Evolutionary conservation across 2,329 filamentous ascomycete genomes (phyloP).

Genomic region (Acrocalymma vagum): DNA sequence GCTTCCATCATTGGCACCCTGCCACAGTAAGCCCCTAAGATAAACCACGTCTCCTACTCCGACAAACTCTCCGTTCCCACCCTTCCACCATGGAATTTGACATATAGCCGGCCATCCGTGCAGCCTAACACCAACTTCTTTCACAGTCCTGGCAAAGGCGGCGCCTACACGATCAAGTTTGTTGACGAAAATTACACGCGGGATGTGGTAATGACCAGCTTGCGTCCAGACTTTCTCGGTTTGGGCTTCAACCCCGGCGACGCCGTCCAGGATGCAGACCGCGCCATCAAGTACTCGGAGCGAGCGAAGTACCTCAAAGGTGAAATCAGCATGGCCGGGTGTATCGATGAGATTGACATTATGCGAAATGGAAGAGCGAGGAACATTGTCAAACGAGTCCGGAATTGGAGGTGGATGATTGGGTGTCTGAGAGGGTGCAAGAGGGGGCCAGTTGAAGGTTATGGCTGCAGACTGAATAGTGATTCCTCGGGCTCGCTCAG

Average conservation of each 20-base stretch:
- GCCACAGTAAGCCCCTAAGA: conserved; percentile 78
- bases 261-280: conserved; percentile 91
- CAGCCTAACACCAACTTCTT: conserved; percentile 82
- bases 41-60: conserved; percentile 87
- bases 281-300: conserved; percentile 87
- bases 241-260: conserved; percentile 94
- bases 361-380: conserved; percentile 65
- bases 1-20: conserved; percentile 71
- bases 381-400: conserved; percentile 34
- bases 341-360: conserved; percentile 76
- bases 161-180: conserved; percentile 87
- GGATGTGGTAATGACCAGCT: conserved; percentile 84
- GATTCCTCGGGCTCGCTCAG: conserved; percentile 90
- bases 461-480: conserved; percentile 98
- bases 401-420: conserved; percentile 36
- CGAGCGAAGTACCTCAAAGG: conserved; percentile 93
- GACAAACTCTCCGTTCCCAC: conserved; percentile 74
- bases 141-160: conserved; percentile 82
- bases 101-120: conserved; percentile 89
- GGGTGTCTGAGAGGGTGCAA: conserved; percentile 46
- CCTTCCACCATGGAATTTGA: conserved; percentile 93
- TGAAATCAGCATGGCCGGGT: conserved; percentile 95
- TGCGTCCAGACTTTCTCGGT: conserved; percentile 97
- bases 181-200: conserved; percentile 82
- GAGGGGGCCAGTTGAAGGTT: conserved; percentile 89